phyloP scores from a whole-genome alignment of 2,329 filamentous ascomycete species.

The Fusarium equiseti region DNA sequence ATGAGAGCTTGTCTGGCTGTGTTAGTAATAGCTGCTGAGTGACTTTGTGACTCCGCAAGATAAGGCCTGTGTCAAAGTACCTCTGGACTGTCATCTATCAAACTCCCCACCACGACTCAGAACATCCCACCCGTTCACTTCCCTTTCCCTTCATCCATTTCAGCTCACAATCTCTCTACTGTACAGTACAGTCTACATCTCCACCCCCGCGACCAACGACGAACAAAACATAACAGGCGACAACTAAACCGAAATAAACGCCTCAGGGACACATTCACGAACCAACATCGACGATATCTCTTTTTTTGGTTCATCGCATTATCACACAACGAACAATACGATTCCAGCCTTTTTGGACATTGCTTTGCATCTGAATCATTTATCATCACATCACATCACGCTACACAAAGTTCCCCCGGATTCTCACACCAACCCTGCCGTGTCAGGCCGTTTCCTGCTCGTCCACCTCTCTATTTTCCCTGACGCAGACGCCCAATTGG shows the following conservation, averaged over 20 bases:
- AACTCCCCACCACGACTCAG: conserved; percentile 18
- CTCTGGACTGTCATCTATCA: conserved; percentile 9
- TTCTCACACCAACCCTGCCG: conserved; percentile 33
- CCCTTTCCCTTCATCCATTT: conserved; percentile 31
- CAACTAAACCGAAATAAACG: conserved; percentile 3
- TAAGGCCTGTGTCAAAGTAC: not conserved
- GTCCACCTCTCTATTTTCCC: conserved; percentile 8
- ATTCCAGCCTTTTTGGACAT: not conserved
- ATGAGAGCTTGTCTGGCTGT: conserved; percentile 6
- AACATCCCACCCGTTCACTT: conserved; percentile 29
- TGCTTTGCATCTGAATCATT: conserved; percentile 14
- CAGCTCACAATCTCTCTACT: conserved; percentile 22
- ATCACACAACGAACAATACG: not conserved
- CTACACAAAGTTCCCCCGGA: conserved; percentile 34
- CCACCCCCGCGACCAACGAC: conserved; percentile 38
- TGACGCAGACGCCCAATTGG: conserved; percentile 29
- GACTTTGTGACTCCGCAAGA: rapidly evolving
- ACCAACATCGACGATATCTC: conserved; percentile 2
- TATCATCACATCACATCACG: conserved; percentile 15
- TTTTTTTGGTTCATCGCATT: not conserved
- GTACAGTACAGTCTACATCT: conserved; percentile 13
- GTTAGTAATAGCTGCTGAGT: conserved; percentile 9
- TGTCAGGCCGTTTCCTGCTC: conserved; percentile 30
- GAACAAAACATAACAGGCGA: conserved; percentile 18
- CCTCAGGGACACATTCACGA: not conserved